Conservation (phyloP, 805 yeast genomes). For the Yarrowia bubula region DNA sequence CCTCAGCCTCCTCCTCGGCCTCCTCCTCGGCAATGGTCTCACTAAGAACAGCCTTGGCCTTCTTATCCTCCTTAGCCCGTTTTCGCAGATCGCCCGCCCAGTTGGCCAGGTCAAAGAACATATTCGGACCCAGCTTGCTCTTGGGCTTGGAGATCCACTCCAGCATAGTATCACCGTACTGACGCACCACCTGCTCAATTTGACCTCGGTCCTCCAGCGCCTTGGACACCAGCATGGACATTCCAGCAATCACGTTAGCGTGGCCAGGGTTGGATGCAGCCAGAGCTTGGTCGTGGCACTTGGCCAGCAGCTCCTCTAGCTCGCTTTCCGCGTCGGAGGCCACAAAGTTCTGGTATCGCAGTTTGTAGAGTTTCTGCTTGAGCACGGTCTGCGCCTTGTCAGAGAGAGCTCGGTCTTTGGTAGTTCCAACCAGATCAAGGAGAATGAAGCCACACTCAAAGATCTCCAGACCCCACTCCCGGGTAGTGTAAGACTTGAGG, state of each 20-base stretch:
- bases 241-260: slow-evolving; percentile 18
- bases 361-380: slow-evolving; percentile 57
- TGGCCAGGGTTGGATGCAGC: slow-evolving; percentile 43
- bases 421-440: slow-evolving; percentile 57
- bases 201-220: slow-evolving; percentile 38
- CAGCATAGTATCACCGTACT: slow-evolving; percentile 57
- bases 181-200: slow-evolving; percentile 45
- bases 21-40: slow-evolving; percentile 3
- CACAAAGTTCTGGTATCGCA: slow-evolving; percentile 38
- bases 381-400: slow-evolving; percentile 72
- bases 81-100: slow-evolving; percentile 48
- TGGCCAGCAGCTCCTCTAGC: slow-evolving; percentile 34
- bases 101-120: slow-evolving; percentile 76
- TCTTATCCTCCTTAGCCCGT: neutral
- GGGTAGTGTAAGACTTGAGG: slow-evolving; percentile 45
- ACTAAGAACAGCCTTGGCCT: neutral
- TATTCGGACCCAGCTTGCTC: slow-evolving; percentile 50
- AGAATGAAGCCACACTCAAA: slow-evolving; percentile 51
- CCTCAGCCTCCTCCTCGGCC: slow-evolving; percentile 5
- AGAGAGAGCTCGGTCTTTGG: slow-evolving; percentile 68
- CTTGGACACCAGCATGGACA: slow-evolving; percentile 62
- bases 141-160: slow-evolving; percentile 55
- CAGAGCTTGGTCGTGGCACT: slow-evolving; percentile 42
- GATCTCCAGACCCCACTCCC: slow-evolving; percentile 38
- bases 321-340: slow-evolving; percentile 33